A percentile compares a stretch with the other conserved stretches of the same genome.
phyloP scores from a whole-genome alignment of 2,329 filamentous ascomycete genomes.

The Exophiala mesophila region DNA sequence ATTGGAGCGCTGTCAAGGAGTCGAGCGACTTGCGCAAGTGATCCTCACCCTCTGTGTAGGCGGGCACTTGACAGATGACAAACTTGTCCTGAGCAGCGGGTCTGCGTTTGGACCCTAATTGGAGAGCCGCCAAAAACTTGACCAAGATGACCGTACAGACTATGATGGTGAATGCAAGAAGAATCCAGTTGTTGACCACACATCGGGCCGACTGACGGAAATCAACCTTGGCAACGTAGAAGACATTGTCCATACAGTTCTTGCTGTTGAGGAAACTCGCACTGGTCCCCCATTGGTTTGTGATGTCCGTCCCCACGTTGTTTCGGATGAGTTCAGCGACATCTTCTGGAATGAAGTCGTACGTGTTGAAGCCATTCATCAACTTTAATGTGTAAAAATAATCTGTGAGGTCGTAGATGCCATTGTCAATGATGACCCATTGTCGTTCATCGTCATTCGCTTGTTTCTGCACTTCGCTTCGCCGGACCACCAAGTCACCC shows the following conservation, averaged over 20 bases:
- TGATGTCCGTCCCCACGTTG: slow-evolving; percentile 77
- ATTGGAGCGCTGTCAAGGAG: slow-evolving; percentile 87
- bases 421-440: slow-evolving; percentile 74
- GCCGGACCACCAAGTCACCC: slow-evolving; percentile 73
- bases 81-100: slow-evolving; percentile 95
- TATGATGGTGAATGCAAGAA: slow-evolving; percentile 81
- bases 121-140: slow-evolving; percentile 90
- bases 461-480: slow-evolving; percentile 54
- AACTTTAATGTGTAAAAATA: slow-evolving; percentile 74
- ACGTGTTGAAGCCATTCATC: slow-evolving; percentile 52
- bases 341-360: slow-evolving; percentile 66
- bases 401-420: slow-evolving; percentile 83
- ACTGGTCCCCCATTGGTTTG: slow-evolving; percentile 54
- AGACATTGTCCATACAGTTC: slow-evolving; percentile 76
- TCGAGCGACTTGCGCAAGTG: slow-evolving; percentile 88
- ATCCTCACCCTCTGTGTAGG: slow-evolving; percentile 97
- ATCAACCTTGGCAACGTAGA: slow-evolving; percentile 77
- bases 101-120: slow-evolving; percentile 85
- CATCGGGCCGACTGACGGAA: slow-evolving; percentile 74
- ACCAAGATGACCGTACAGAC: slow-evolving; percentile 72
- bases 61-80: slow-evolving; percentile 95
- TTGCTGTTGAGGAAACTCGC: slow-evolving; percentile 59
- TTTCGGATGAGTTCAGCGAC: slow-evolving; percentile 65
- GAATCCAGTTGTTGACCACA: slow-evolving; percentile 83
- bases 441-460: slow-evolving; percentile 63